Percentiles rank a stretch among this genome's conserved stretches.
phyloP scores from a whole-genome alignment of 1,284 basidiomycete genomes.

The Entoloma clypeatum region DNA sequence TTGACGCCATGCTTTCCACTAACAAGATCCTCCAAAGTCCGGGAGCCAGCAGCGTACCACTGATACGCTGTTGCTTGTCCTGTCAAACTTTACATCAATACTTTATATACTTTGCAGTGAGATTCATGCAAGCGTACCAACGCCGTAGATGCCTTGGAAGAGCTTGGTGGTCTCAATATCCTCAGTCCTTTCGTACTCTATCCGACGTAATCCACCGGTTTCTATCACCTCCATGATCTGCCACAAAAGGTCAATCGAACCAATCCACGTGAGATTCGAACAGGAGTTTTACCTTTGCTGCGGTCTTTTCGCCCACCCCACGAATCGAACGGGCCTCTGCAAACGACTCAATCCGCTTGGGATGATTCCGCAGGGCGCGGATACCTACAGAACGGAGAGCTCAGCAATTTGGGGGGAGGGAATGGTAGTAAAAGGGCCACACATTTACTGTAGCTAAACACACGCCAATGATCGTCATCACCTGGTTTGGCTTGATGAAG shows the following conservation, averaged over 20 bases:
- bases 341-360: conserved; percentile 57
- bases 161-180: conserved; percentile 49
- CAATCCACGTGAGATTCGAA: neutral
- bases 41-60: conserved; percentile 76
- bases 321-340: conserved; percentile 61
- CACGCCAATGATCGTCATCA: conserved; percentile 61
- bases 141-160: conserved; percentile 83
- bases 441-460: conserved; percentile 62
- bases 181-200: conserved; percentile 58
- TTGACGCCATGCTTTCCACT: conserved; percentile 55
- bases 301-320: conserved; percentile 73
- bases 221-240: conserved; percentile 77
- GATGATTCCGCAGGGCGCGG: conserved; percentile 47
- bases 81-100: conserved; percentile 22
- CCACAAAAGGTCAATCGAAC: neutral
- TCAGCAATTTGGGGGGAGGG: neutral
- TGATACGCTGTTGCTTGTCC: conserved; percentile 60
- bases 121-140: conserved; percentile 48
- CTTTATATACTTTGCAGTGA: neutral
- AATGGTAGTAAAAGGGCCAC: conserved; percentile 8
- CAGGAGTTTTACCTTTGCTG: conserved; percentile 52
- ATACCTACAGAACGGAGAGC: conserved; percentile 42
- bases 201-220: conserved; percentile 62
- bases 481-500: conserved; percentile 55
- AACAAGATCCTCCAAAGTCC: conserved; percentile 73